phyloP scores from a whole-genome alignment of 169 alveolate species.

The Plasmodium berghei region DNA sequence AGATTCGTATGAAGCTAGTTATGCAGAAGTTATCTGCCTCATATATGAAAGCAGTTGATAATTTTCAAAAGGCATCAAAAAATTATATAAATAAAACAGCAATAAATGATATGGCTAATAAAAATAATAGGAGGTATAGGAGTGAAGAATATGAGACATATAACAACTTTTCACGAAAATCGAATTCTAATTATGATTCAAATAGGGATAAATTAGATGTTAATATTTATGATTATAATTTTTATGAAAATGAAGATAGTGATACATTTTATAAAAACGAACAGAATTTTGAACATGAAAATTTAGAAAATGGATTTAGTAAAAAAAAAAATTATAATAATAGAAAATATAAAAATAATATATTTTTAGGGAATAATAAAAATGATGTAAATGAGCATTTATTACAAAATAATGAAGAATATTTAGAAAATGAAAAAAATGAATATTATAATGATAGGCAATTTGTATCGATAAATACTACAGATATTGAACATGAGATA shows the following conservation, averaged over 20 bases:
- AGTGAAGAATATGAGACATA: slow-evolving; percentile 40
- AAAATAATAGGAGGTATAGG: slow-evolving; percentile 6
- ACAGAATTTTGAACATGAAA: background rate
- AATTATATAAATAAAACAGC: slow-evolving; percentile 62
- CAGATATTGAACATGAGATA: slow-evolving; percentile 73
- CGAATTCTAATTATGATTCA: slow-evolving; percentile 51
- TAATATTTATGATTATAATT: slow-evolving; percentile 73
- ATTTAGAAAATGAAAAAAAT: slow-evolving; percentile 4
- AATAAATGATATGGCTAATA: slow-evolving; percentile 44
- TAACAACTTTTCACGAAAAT: slow-evolving; percentile 66
- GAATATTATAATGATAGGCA: slow-evolving; percentile 27
- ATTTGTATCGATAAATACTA: slow-evolving; percentile 61
- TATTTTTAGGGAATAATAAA: slow-evolving; percentile 44
- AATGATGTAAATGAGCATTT: slow-evolving; percentile 50
- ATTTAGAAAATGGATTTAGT: background rate
- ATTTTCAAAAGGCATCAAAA: slow-evolving; percentile 70
- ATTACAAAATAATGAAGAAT: slow-evolving; percentile 51
- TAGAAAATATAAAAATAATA: slow-evolving; percentile 55
- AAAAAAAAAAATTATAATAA: slow-evolving; percentile 40
- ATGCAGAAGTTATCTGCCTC: slow-evolving; percentile 56
- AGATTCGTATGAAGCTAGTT: slow-evolving; percentile 59
- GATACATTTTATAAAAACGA: slow-evolving; percentile 19
- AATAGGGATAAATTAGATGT: slow-evolving; percentile 51
- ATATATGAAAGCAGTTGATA: slow-evolving; percentile 38
- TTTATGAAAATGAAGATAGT: slow-evolving; percentile 64